Evolutionary conservation across 2,329 filamentous ascomycete genomes (phyloP).

Genomic region (Microdochium bolleyi): DNA sequence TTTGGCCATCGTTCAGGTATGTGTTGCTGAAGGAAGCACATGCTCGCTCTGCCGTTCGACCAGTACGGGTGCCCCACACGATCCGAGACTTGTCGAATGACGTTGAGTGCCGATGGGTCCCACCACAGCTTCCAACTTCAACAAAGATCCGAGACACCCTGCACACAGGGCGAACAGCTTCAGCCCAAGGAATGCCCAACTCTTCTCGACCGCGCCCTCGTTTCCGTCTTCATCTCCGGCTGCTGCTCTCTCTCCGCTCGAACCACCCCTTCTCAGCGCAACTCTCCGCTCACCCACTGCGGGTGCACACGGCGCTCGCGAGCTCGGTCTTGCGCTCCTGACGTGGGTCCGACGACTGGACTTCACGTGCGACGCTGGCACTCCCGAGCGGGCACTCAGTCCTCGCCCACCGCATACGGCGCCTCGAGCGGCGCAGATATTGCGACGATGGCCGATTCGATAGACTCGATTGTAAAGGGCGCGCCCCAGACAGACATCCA

Average conservation of each 20-base stretch:
- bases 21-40: too few relatives aligned
- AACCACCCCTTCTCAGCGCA: not conserved
- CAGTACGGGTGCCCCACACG: too few relatives aligned
- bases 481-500: conserved; percentile 59
- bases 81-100: too few relatives aligned
- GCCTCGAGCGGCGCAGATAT: not conserved
- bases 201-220: not conserved
- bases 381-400: not conserved
- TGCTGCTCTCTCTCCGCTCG: not conserved
- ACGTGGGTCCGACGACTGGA: not conserved
- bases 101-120: too few relatives aligned
- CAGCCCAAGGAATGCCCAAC: not conserved
- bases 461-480: conserved; percentile 91
- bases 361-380: not conserved
- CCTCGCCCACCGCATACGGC: not conserved
- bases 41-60: too few relatives aligned
- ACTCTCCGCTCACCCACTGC: not conserved
- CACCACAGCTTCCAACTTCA: too few relatives aligned
- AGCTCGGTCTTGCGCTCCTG: not conserved
- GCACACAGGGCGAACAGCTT: not conserved
- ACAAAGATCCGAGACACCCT: not conserved
- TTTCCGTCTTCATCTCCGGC: not conserved
- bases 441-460: conserved; percentile 50
- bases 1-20: too few relatives aligned
- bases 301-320: not conserved